Evolutionary conservation across 2,329 filamentous ascomycete genomes (phyloP).

Genomic region (Colletotrichum viniferum): DNA sequence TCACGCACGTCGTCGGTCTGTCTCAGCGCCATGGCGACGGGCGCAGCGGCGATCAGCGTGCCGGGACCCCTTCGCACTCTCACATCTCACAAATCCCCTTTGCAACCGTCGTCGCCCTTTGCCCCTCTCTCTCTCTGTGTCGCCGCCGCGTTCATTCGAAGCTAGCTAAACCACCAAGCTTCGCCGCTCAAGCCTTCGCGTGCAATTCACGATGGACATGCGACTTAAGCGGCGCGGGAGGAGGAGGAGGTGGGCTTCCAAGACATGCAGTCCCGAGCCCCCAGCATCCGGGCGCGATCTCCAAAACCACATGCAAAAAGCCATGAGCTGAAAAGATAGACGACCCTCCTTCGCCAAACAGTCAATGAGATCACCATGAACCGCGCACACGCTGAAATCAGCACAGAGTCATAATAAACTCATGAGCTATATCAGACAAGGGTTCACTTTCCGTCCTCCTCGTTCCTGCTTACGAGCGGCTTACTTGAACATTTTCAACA

Average conservation of each 20-base stretch:
- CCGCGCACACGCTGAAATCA: not conserved
- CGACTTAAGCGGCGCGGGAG: not conserved
- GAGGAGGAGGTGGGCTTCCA: not conserved
- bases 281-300: not conserved
- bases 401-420: not conserved
- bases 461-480: not conserved
- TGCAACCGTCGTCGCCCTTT: not conserved
- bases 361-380: not conserved
- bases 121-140: not conserved
- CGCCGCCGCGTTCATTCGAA: not conserved
- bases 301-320: not conserved
- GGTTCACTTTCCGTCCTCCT: not conserved
- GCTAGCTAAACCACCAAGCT: not conserved
- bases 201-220: not conserved
- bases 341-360: not conserved
- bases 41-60: conserved; percentile 1
- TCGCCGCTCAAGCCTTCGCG: not conserved
- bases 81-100: not conserved
- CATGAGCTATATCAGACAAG: not conserved
- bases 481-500: not conserved
- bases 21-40: conserved; percentile 6
- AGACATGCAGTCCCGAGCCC: not conserved
- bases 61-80: not conserved
- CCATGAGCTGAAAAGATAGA: not conserved
- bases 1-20: not conserved